Evolutionary conservation across 306 rosid species (phyloP), one percentile per base, ranked within the genome.

Genomic region (Inga laurina): DNA sequence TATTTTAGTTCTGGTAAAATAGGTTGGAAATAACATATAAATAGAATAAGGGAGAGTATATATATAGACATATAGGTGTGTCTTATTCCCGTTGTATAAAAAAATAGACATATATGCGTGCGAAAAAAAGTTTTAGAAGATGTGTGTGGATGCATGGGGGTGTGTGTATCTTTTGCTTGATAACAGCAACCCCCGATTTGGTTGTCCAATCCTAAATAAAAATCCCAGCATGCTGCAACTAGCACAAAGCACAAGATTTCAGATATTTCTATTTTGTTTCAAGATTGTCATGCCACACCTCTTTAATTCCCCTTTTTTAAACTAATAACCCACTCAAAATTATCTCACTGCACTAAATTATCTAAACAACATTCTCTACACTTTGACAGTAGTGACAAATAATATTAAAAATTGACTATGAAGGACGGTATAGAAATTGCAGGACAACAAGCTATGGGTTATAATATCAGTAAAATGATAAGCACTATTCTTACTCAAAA

Each of bases 221-320:
- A 21, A 43, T 72, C 56, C 35, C 18, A 44, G 76, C 76, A 72
- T 22, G 76, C 76, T 44, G 56, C 54, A 72, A 35, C 76, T 15
- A 43, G 75, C 54, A 72, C 76, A 22, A 45, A 72, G 76, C 56
- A 44, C 76, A 45, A 72, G 37, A 43, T 22, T 44, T 72, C 56
- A 3, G 34, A 10, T 43, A 49, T 72, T 72, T 71, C 24, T 2
- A 3, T 14, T 69, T 51, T 43, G 19, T 6, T 44, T 71, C 16
- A 10, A 71, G 35, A 43, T 44, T 71, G 10, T 22, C 49, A 11
- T 24, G 8, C 11, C 24, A 43, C 48, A 64, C 11, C 48, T 37
- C 27, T 19, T 19, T 34, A 34, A 24, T 62, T 30, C 39, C 69
- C 19, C 15, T 30, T 61, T 62, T 64, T 27, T 30, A 5, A 64